Evolutionary conservation across 371 early-diverging fungal genomes (phyloP), one percentile per base, ranked within the genome.

Genomic region (Saksenaea oblongispora): DNA sequence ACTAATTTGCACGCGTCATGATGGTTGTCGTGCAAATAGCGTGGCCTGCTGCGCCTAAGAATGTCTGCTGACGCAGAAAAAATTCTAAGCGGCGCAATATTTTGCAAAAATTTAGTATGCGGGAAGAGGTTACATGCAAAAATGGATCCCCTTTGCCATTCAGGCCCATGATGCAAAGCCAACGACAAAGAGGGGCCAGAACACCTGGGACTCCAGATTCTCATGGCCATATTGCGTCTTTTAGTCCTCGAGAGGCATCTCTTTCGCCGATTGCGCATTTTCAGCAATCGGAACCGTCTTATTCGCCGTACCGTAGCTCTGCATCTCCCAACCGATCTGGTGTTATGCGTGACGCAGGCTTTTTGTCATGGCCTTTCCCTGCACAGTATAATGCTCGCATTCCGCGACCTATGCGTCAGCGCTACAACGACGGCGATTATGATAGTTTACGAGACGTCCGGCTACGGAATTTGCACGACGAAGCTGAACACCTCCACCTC

Each of bases 361-460:
- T 47, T 7, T 31, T 59, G 8, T 59, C 65, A 22, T 36, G 54
- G 59, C 54, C 53, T 18, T 55, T 55, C 17, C 55, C 41, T 41
- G 24, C 62, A 41, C 58, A 57, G 3, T 41, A 41, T 18, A 57
- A 37, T 34, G 15, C 34, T 15, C 58, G 17, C 36, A 37, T 36
- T 35, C 36, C 26, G n/a, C 31, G 26, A 3, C 58, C 39, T 3
- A 22, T 47, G 51, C 51, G 51, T 10, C 51, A 57, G 18, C 58
- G 36, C 36, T 37, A 34, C 18, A 36, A 31, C 22, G 34, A 35
- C 22, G 56, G 34, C 54, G 56, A 10, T 24, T 62, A 28, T n/a
- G 27, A 56, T 4, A 53, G 53, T 65, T 41, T 54, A 15, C 62
- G 66, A 17, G 66, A 66, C 37, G 66, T 61, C 27, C 66, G 66